Evolutionary conservation across 1,139 yeast species (phyloP).

Genomic region (Hansenula sp.): DNA sequence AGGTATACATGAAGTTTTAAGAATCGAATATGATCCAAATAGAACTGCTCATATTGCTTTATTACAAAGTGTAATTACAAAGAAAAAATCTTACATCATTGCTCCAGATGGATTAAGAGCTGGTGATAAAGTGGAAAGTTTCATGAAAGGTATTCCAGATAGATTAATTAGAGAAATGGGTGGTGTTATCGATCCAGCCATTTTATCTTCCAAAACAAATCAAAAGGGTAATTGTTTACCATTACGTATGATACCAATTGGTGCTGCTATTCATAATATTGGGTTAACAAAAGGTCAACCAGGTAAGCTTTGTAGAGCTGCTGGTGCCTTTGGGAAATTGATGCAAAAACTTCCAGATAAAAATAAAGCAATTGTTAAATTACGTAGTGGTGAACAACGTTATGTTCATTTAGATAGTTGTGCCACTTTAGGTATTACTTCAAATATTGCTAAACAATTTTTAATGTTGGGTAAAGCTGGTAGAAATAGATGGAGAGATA

Average conservation of each 20-base stretch:
- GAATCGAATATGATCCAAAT: conserved; percentile 96
- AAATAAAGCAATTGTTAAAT: conserved; percentile 69
- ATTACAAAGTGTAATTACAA: conserved; percentile 59
- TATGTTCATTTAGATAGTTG: conserved; percentile 81
- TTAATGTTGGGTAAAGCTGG: conserved; percentile 96
- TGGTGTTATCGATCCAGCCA: conserved; percentile 88
- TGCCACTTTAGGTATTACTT: conserved; percentile 92
- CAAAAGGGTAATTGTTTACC: conserved; percentile 96
- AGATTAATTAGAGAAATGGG: conserved; percentile 76
- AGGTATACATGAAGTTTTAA: conserved; percentile 75
- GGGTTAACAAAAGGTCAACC: conserved; percentile 79
- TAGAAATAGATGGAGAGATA: conserved; percentile 86
- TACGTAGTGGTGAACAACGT: conserved; percentile 93
- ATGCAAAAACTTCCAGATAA: conserved; percentile 73
- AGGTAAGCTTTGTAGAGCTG: conserved; percentile 87
- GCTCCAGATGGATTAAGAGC: conserved; percentile 93
- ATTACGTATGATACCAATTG: conserved; percentile 85
- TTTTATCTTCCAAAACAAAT: conserved; percentile 80
- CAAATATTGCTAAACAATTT: conserved; percentile 93
- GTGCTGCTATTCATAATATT: conserved; percentile 83
- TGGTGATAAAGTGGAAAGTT: conserved; percentile 88
- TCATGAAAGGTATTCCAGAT: conserved; percentile 82
- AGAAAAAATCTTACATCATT: conserved; percentile 68
- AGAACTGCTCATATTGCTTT: conserved; percentile 93
- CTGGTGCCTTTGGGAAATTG: conserved; percentile 91